Conservation (phyloP, 2,329 filamentous ascomycete genomes). For the Hymenotorrendiella dingleyae region DNA sequence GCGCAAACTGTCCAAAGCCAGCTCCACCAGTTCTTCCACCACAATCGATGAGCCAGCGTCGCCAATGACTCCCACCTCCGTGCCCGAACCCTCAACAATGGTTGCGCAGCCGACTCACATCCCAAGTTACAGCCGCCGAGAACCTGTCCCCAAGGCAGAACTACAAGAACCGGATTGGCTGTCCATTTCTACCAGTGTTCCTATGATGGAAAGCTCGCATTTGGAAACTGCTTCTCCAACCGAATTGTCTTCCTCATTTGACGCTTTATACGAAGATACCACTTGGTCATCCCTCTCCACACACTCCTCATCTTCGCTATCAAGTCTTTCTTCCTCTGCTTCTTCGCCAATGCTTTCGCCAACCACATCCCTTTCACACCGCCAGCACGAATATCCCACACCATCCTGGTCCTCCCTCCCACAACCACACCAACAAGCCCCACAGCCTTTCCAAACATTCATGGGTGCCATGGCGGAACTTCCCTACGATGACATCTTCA, state of each 20-base stretch:
- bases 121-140: not conserved
- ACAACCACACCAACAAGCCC: constrained; percentile 7
- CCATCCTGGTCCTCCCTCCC: constrained; percentile 19
- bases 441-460: constrained; percentile 29
- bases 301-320: constrained; percentile 13
- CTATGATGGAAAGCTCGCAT: not conserved
- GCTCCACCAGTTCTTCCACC: constrained; percentile 6
- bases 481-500: constrained; percentile 30
- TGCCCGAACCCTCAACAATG: constrained; percentile 19
- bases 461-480: constrained; percentile 29
- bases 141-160: constrained; percentile 1
- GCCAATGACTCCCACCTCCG: constrained; percentile 20
- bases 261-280: constrained; percentile 27
- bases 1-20: constrained; percentile 14
- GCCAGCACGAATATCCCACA: constrained; percentile 24
- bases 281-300: constrained; percentile 21
- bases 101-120: constrained; percentile 16
- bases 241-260: constrained; percentile 22
- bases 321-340: constrained; percentile 11
- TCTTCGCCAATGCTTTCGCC: constrained; percentile 2
- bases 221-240: constrained; percentile 2
- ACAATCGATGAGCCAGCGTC: constrained; percentile 12
- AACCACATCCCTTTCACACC: not conserved
- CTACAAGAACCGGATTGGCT: constrained; percentile 6
- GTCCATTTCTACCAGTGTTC: not conserved